Percentiles rank a stretch among this genome's conserved stretches.
phyloP scores from a whole-genome alignment of 1,284 basidiomycete species.

The Thecaphora thlaspeos region DNA sequence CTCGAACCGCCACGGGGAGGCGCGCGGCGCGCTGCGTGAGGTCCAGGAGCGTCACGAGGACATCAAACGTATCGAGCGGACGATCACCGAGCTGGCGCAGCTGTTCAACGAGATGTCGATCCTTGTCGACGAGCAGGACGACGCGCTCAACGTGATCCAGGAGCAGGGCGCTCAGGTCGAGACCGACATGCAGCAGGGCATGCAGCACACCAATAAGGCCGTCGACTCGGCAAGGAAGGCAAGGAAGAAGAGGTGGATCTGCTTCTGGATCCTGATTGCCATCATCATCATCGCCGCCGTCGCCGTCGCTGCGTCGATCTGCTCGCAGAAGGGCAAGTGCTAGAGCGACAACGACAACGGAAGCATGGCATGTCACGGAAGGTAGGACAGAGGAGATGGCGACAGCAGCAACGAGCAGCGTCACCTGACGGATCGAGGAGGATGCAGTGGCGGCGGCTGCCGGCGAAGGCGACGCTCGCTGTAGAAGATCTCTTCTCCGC shows the following conservation, averaged over 20 bases:
- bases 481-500: no score
- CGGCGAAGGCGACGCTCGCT: no score
- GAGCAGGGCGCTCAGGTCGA: slow-evolving; percentile 47
- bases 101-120: slow-evolving; percentile 72
- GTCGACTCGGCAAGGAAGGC: slow-evolving; percentile 74
- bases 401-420: no score
- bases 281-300: slow-evolving; percentile 45
- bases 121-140: slow-evolving; percentile 56
- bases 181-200: slow-evolving; percentile 48
- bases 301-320: slow-evolving; percentile 41
- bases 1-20: slow-evolving; percentile 80
- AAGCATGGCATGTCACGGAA: no score
- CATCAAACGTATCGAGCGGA: slow-evolving; percentile 80
- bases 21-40: slow-evolving; percentile 79
- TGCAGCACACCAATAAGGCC: slow-evolving; percentile 67
- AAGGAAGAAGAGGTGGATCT: slow-evolving; percentile 66
- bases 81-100: slow-evolving; percentile 81
- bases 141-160: slow-evolving; percentile 53
- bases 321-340: slow-evolving; percentile 19
- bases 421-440: no score
- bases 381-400: no score
- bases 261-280: slow-evolving; percentile 51
- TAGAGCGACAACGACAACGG: no score
- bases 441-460: no score
- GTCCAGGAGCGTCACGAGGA: slow-evolving; percentile 89